Evolutionary conservation across 805 yeast genomes (phyloP), one percentile per base, ranked within the genome.

Genomic region (Candida multigemmis): DNA sequence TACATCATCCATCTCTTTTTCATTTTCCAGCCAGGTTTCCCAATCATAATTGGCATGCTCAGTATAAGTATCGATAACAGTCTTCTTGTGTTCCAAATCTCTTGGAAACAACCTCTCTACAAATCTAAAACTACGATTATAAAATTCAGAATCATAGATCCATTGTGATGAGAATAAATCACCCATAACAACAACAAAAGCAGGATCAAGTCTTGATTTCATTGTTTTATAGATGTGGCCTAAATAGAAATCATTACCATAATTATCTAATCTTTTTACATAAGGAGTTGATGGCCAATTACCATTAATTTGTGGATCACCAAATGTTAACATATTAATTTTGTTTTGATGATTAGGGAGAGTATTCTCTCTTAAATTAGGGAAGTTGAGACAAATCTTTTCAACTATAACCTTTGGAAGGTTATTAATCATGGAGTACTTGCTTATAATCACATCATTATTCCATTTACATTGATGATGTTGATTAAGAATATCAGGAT

Each of bases 261-360:
- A 79, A 30, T 82, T 80, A 46, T 91, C 98, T 14, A 91, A 56
- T 27, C 84, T 54, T 33, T 82, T 79, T 32, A 83, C 61, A 43
- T 77, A 74, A 9, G 77, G 71, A 1, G 94, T 79, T 14, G 63
- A 57, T 6, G 68, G 71, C 80, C 84, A 76, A 40, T 77, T 72
- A 2, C 98, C 98, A 35, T 89, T 82, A 50, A 91, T 87, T 57
- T 91, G 98, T 0, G 98, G 98, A 46, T 91, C 98, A 5, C 97
- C 98, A 50, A 86, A 77, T 5, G 94, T 80, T 37, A 87, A 50
- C 53, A 91, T 53, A 35, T 72, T 73, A 27, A 87, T 68, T 30
- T 31, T 17, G 8, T 20, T 14, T 18, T 8, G 27, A 37, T 38
- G n/a, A 21, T 24, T 10, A 14, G n/a, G n/a, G n/a, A n/a, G n/a